Conservation (phyloP, 2,329 filamentous ascomycete genomes). For the Verticillium tricorpus region DNA sequence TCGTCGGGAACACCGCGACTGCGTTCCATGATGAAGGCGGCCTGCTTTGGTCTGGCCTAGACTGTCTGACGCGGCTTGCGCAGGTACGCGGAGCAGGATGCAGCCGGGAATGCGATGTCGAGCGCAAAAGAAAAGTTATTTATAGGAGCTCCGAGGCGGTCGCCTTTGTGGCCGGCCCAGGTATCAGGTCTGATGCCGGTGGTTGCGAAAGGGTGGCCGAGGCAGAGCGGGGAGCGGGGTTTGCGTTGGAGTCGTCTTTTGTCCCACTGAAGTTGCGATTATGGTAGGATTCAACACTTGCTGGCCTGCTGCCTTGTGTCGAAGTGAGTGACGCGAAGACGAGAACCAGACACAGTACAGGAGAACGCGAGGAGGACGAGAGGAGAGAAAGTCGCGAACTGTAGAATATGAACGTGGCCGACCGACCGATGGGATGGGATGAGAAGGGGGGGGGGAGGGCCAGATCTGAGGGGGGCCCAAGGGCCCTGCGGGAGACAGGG, state of each 20-base stretch:
- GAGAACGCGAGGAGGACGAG: background rate
- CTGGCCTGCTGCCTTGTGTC: conserved; percentile 7
- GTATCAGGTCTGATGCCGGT: background rate
- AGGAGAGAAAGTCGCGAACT: background rate
- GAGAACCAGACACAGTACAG: background rate
- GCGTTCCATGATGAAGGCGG: conserved; percentile 36
- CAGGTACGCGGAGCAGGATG: conserved; percentile 2
- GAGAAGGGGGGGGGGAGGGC: background rate
- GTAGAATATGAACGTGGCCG: conserved; percentile 7
- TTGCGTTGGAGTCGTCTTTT: conserved; percentile 1
- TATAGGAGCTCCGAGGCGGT: conserved; percentile 17
- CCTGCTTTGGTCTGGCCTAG: background rate
- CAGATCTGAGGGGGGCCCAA: background rate
- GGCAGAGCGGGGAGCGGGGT: conserved; percentile 12
- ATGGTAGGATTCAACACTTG: conserved; percentile 2
- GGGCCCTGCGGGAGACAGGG: background rate
- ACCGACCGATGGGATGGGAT: conserved; percentile 3
- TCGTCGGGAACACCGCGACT: conserved; percentile 67
- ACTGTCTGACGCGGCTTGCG: background rate
- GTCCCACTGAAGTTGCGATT: background rate
- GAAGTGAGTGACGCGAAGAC: conserved; percentile 4
- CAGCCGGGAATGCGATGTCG: conserved; percentile 8
- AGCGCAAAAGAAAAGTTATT: conserved; percentile 13
- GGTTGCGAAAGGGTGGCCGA: conserved; percentile 7
- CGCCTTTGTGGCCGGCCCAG: conserved; percentile 8